Evolutionary conservation across 768 basidiomycete genomes (phyloP).

Genomic region (Pleurotus cornucopiae): DNA sequence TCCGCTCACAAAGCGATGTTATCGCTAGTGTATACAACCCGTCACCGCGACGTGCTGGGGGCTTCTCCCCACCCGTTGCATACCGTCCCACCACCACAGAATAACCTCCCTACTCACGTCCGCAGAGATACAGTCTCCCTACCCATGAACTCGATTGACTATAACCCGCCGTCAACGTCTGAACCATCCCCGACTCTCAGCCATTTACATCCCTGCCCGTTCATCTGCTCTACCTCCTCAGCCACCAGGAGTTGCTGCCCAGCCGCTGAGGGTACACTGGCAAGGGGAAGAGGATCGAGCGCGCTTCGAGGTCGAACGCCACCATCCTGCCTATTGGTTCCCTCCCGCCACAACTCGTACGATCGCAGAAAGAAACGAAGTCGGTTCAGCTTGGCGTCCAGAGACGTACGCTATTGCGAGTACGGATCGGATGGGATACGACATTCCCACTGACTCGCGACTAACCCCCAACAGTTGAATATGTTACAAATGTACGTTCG

Average conservation of each 20-base stretch:
- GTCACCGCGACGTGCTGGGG: not conserved
- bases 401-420: constrained; percentile 10
- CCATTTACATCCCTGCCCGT: not conserved
- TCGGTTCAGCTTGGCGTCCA: constrained; percentile 7
- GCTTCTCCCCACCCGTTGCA: constrained; percentile 8
- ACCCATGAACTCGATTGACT: constrained; percentile 17
- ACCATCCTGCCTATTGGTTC: constrained; percentile 13
- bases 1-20: not conserved
- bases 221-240: constrained; percentile 14
- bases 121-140: constrained; percentile 27
- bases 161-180: constrained; percentile 6
- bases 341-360: not conserved
- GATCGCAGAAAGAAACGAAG: not conserved
- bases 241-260: constrained; percentile 17
- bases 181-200: constrained; percentile 13
- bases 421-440: constrained; percentile 23
- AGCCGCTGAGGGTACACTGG: constrained; percentile 10
- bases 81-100: constrained; percentile 12
- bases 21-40: not conserved
- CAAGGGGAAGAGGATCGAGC: constrained; percentile 2
- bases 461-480: constrained; percentile 14
- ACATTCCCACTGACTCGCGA: constrained; percentile 12
- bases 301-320: constrained; percentile 1
- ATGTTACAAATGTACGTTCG: constrained; percentile 20
- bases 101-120: constrained; percentile 13